These are phyloP conservation scores for Plenodomus biglobosus DNA, from an alignment of 2,329 filamentous ascomycete species.

Conservation along the genomic window DNA sequence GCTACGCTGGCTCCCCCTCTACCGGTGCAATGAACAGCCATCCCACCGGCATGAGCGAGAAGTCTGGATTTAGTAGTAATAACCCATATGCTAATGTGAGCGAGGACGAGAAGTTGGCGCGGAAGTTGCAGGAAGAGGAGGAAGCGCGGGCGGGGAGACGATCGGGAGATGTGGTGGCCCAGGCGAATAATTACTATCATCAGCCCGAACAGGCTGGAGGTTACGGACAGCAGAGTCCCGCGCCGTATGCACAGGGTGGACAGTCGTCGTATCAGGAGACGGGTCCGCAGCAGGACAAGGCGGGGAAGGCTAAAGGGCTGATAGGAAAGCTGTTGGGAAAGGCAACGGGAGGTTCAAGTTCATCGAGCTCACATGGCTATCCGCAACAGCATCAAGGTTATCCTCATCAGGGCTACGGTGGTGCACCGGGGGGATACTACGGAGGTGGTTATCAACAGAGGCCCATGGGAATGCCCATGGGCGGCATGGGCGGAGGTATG, in stretches of 20 bases:
- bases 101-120: slow-evolving; percentile 73
- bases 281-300: slow-evolving; percentile 27
- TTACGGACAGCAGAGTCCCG: slow-evolving; percentile 32
- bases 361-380: slow-evolving; percentile 48
- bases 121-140: slow-evolving; percentile 81
- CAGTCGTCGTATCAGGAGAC: slow-evolving; percentile 5
- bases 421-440: slow-evolving; percentile 14
- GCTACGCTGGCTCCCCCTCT: slow-evolving; percentile 57
- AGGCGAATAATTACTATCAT: slow-evolving; percentile 53
- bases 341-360: slow-evolving; percentile 32
- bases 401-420: slow-evolving; percentile 25
- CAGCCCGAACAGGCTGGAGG: slow-evolving; percentile 16
- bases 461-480: slow-evolving; percentile 44
- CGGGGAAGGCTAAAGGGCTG: slow-evolving; percentile 46
- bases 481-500: slow-evolving; percentile 50
- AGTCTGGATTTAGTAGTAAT: slow-evolving; percentile 56
- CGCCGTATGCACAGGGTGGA: slow-evolving; percentile 10
- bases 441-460: slow-evolving; percentile 42
- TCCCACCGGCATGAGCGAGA: slow-evolving; percentile 46
- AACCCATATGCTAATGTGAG: slow-evolving; percentile 67
- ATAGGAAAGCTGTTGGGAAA: slow-evolving; percentile 59
- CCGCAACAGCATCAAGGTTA: slow-evolving; percentile 31
- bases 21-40: slow-evolving; percentile 37
- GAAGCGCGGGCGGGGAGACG: slow-evolving; percentile 58
- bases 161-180: slow-evolving; percentile 45